Percentiles rank a stretch among this genome's conserved stretches.
phyloP scores from a whole-genome alignment of 1,284 basidiomycete species.

The Ganoderma sinense region DNA sequence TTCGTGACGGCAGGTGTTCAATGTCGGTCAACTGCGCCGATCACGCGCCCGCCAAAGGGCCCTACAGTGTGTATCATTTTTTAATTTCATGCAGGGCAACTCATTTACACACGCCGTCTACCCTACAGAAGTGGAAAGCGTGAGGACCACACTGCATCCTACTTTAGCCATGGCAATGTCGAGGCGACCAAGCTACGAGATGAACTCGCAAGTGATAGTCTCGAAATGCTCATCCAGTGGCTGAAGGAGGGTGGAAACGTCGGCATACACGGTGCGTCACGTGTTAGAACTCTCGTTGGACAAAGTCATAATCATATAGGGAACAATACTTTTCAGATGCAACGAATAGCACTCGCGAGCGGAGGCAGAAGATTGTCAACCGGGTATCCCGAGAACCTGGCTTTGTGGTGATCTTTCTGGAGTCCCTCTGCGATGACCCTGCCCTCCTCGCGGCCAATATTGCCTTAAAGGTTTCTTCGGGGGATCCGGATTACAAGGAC shows the following conservation, averaged over 20 bases:
- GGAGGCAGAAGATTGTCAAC: slow-evolving; percentile 82
- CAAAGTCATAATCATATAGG: neutral
- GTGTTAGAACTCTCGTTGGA: neutral
- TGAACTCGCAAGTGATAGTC: slow-evolving; percentile 87
- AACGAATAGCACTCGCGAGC: slow-evolving; percentile 87
- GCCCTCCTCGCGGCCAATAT: slow-evolving; percentile 95
- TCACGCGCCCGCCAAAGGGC: slow-evolving; percentile 85
- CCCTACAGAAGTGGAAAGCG: slow-evolving; percentile 73
- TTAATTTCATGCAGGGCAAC: too few relatives aligned
- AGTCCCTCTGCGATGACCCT: slow-evolving; percentile 95
- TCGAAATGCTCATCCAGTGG: slow-evolving; percentile 97
- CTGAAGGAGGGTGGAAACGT: slow-evolving; percentile 96
- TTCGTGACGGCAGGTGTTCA: slow-evolving; percentile 80
- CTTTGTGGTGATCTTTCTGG: slow-evolving; percentile 93
- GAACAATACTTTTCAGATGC: slow-evolving; percentile 65
- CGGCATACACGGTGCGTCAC: slow-evolving; percentile 88
- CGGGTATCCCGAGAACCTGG: slow-evolving; percentile 91
- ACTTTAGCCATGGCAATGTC: slow-evolving; percentile 90
- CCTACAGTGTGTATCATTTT: slow-evolving; percentile 63
- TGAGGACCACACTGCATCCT: slow-evolving; percentile 92
- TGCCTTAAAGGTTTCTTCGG: slow-evolving; percentile 93
- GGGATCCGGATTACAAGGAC: slow-evolving; percentile 97
- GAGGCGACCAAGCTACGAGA: slow-evolving; percentile 85
- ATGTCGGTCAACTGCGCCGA: slow-evolving; percentile 94
- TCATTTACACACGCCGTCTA: neutral